Conservation (phyloP, 352 stramenopile species). For the Albugo candida region DNA sequence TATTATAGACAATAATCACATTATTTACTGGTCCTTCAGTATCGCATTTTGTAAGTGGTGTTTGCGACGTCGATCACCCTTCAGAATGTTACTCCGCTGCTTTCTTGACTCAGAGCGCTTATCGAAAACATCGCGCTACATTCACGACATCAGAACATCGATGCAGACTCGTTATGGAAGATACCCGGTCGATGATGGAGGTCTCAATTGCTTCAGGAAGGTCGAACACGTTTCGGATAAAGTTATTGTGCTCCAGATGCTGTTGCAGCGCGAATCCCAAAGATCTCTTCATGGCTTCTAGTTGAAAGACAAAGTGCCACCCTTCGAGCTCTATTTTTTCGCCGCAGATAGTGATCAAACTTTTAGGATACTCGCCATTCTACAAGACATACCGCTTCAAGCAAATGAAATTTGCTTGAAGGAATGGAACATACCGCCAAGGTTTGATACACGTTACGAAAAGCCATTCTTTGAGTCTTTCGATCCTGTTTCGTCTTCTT, state of each 20-base stretch:
- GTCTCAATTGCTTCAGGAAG: slow-evolving; percentile 62
- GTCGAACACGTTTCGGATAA: slow-evolving; percentile 50
- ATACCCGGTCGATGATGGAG: slow-evolving; percentile 41
- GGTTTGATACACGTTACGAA: slow-evolving; percentile 66
- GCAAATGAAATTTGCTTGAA: not conserved
- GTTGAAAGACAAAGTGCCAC: slow-evolving; percentile 67
- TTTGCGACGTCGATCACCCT: slow-evolving; percentile 54
- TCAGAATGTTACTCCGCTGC: slow-evolving; percentile 63
- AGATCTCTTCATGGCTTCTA: slow-evolving; percentile 58
- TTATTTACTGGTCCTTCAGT: slow-evolving; percentile 31
- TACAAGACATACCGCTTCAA: slow-evolving; percentile 8
- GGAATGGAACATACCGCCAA: slow-evolving; percentile 23
- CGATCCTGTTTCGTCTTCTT: slow-evolving; percentile 81
- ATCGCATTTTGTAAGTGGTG: slow-evolving; percentile 60
- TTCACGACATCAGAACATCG: slow-evolving; percentile 1
- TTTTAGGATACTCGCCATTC: slow-evolving; percentile 57
- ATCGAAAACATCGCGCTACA: slow-evolving; percentile 54
- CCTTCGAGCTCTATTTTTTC: slow-evolving; percentile 53
- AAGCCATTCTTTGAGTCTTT: slow-evolving; percentile 67
- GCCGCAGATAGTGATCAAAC: slow-evolving; percentile 58
- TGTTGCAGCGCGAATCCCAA: slow-evolving; percentile 54
- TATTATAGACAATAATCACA: not conserved
- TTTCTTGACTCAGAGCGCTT: slow-evolving; percentile 63
- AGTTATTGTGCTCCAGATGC: slow-evolving; percentile 81
- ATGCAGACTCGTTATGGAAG: slow-evolving; percentile 3